phyloP scores from a whole-genome alignment of 2,329 filamentous ascomycete genomes.

The Chrysosporium keratinophilum region DNA sequence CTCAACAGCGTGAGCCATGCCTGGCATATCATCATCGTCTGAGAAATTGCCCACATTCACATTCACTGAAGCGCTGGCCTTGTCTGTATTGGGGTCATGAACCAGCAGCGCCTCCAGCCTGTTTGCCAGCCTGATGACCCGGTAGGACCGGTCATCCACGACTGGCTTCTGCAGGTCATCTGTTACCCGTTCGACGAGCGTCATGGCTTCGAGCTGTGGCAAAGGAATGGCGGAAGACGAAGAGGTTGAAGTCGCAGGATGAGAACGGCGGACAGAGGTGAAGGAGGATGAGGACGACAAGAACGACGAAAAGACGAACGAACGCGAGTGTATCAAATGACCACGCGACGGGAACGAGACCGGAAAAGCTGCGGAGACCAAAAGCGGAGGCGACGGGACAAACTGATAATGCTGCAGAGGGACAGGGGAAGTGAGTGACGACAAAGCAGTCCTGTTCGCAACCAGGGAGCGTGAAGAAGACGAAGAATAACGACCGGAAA shows the following conservation, averaged over 20 bases:
- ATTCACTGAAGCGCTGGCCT: constrained; percentile 88
- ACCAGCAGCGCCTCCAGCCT: constrained; percentile 84
- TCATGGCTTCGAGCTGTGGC: constrained; percentile 20
- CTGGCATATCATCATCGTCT: constrained; percentile 80
- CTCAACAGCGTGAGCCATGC: constrained; percentile 92
- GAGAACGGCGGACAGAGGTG: neutral
- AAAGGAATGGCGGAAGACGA: neutral
- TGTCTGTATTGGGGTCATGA: constrained; percentile 90
- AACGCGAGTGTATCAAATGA: neutral
- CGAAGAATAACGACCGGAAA: neutral
- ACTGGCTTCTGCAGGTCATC: constrained; percentile 71
- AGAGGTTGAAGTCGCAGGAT: neutral
- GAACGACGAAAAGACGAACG: constrained; percentile 1
- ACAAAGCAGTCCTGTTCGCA: constrained; percentile 5
- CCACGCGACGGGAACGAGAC: neutral
- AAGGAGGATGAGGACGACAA: neutral
- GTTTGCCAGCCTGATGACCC: constrained; percentile 76
- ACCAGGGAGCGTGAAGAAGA: neutral
- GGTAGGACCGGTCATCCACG: constrained; percentile 76
- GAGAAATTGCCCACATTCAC: constrained; percentile 95
- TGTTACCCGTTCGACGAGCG: constrained; percentile 43
- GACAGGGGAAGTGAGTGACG: constrained; percentile 1
- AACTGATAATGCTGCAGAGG: neutral
- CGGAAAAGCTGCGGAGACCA: neutral
- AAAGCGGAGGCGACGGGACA: neutral